Base-by-base conservation (phyloP, 225 moss, liverwort and hornwort species). In the Bryum argenteum region DNA sequence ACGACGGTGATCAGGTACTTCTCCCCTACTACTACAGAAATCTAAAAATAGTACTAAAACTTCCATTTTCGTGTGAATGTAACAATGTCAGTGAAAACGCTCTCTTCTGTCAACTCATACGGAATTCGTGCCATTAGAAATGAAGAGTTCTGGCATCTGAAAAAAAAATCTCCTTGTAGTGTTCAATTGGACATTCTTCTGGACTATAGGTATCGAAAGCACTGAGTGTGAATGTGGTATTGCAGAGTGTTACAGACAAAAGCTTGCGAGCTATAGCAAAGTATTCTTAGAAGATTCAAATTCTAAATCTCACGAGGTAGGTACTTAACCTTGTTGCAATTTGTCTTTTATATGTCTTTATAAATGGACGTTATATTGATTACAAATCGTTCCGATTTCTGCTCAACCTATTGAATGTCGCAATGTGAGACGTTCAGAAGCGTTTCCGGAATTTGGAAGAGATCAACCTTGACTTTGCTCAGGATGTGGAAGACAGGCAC, bases 401-500 rank as follows among this genome's bases (percentile, higher is more conserved):
- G n/a, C n/a, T n/a, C n/a, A 23, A 41, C 10, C 67, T 11, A 28
- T 80, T 43, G 24, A 76, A 61, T 43, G 28, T 79, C 37, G 19
- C 42, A 61, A 69, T n/a, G 23, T 71, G 53, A 67, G 74, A 19
- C 70, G 44, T 42, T 61, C 86, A 96, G 96, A 75, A 74, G 22
- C 87, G 89, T 24, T 92, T 88, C 74, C 71, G 69, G 28, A 82
- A 85, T 65, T 79, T 94, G 67, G 88, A 94, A 69, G 94, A 98
- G 64, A 88, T 98, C 72, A 94, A 98, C 75, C 92, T 98, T 79
- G 97, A 98, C 72, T 98, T 98, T 33, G 97, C 90, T 37, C 92
- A 94, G 79, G 89, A 85, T 78, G 85, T 98, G 43, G 88, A 88
- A 69, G 94, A 98, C 74, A 76, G 76, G 67, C 89, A 98, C 74